A percentile compares a stretch with the other conserved stretches of the same genome.
Conservation (phyloP, 2,329 filamentous ascomycete genomes). For the Aspergillus puulaauensis region DNA sequence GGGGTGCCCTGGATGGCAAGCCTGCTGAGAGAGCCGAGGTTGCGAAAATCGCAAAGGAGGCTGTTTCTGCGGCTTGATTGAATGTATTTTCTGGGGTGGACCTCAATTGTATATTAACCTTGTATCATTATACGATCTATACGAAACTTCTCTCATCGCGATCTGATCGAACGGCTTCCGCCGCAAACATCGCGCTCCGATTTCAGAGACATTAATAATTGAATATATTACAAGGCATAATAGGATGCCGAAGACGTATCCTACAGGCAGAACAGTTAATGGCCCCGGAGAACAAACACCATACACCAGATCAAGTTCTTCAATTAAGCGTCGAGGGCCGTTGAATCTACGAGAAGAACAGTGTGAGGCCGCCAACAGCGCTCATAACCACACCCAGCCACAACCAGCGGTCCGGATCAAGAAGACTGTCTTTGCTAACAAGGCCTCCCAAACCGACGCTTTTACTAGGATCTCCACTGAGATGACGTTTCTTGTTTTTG, state of each 20-base stretch:
- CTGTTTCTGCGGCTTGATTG: constrained; percentile 24
- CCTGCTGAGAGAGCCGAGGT: constrained; percentile 44
- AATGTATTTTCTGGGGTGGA: not conserved
- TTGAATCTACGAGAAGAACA: constrained; percentile 32
- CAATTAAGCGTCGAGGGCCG: not conserved
- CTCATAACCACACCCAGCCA: constrained; percentile 51
- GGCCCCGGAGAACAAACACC: not conserved
- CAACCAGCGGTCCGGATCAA: constrained; percentile 46
- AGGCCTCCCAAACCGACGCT: constrained; percentile 28
- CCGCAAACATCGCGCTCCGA: not conserved
- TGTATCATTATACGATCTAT: constrained; percentile 21
- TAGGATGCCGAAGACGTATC: not conserved
- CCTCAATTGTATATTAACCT: constrained; percentile 22
- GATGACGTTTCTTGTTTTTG: constrained; percentile 35
- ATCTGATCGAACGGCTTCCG: not conserved
- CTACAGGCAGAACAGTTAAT: not conserved
- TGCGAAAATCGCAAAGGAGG: constrained; percentile 40
- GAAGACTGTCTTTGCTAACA: constrained; percentile 31
- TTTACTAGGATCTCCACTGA: constrained; percentile 15
- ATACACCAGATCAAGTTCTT: not conserved
- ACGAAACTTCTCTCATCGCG: not conserved
- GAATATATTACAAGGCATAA: not conserved
- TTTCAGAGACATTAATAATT: not conserved
- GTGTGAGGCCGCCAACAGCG: constrained; percentile 41
- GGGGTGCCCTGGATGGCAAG: constrained; percentile 45